Evolutionary conservation across 2,329 filamentous ascomycete species (phyloP).

Genomic region (Cordyceps cateniannulata): DNA sequence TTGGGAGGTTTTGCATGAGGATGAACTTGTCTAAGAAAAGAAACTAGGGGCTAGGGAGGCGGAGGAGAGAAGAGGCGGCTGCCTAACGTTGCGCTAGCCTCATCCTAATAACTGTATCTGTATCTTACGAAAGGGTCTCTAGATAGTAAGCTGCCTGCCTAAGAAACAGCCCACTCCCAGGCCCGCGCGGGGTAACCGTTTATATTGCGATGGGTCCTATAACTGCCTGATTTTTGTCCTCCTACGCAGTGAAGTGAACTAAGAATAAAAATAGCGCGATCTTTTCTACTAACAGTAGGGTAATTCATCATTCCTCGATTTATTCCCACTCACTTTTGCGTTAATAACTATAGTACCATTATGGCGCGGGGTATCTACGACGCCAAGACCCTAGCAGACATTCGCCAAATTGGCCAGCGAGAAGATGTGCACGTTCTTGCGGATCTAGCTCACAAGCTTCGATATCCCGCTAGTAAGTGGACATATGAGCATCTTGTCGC

Average conservation of each 20-base stretch:
- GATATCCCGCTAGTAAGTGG: neutral
- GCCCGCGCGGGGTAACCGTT: neutral
- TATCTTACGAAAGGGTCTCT: neutral
- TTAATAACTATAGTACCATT: neutral
- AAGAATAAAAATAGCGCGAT: neutral
- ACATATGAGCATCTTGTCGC: neutral
- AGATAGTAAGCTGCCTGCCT: neutral
- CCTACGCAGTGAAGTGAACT: neutral
- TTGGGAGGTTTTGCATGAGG: neutral
- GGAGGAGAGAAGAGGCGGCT: neutral
- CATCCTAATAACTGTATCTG: neutral
- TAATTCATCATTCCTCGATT: neutral
- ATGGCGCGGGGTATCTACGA: neutral
- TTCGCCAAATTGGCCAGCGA: neutral
- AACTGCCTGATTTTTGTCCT: neutral
- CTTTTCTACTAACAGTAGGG: neutral
- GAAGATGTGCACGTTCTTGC: neutral
- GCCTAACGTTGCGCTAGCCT: neutral
- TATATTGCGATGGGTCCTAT: neutral
- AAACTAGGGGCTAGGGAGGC: neutral
- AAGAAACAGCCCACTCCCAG: neutral
- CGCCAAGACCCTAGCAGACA: neutral
- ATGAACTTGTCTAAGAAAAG: neutral
- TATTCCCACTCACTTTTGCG: neutral
- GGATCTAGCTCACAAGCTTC: neutral